Evolutionary conservation across 345 rosid genomes (phyloP), one percentile per base, ranked within the genome.

Genomic region (Euphorbia pulcherrima): DNA sequence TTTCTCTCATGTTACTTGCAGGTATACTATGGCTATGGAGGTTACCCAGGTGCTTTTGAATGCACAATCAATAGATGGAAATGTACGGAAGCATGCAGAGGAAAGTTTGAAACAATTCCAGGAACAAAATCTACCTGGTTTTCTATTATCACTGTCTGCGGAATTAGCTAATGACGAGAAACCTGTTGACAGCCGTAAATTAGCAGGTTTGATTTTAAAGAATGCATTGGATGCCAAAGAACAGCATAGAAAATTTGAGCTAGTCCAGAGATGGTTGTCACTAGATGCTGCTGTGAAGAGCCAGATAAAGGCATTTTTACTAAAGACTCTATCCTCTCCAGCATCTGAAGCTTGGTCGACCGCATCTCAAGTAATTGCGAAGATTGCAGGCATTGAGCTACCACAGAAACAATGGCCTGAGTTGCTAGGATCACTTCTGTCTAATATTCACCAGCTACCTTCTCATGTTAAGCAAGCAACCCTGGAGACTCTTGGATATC

Each of bases 371-470:
- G 93, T 81, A 62, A 72, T 86, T 74, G 90, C 90, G 8, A 88
- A 86, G 82, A 70, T 86, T 65, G 93, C 93, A 13, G 89, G 90
- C 57, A 86, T 86, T 75, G 93, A 88, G 75, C 75, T 88, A 71
- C 90, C 93, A 5, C 93, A 86, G 72, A 84, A 84, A 72, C 93
- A 84, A 75, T 88, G 93, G 93, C 89, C 93, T 20, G 93, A 88
- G 78, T 80, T 88, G 53, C 62, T 88, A 26, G 92, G 74, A 72
- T 77, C 85, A 4, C 90, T 87, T 64, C 78, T 87, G 62, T 83
- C 90, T 12, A 85, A 81, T 69, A 78, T 83, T 81, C 92, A 85
- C 63, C 89, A 85, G 70, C 72, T 87, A 20, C 90, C 87, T 14
- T 76, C 83, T 62, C 85, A 85, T 73, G 83, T 83, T 63, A 87